Conservation (phyloP, 345 rosid species). For the Trapa incisa region DNA sequence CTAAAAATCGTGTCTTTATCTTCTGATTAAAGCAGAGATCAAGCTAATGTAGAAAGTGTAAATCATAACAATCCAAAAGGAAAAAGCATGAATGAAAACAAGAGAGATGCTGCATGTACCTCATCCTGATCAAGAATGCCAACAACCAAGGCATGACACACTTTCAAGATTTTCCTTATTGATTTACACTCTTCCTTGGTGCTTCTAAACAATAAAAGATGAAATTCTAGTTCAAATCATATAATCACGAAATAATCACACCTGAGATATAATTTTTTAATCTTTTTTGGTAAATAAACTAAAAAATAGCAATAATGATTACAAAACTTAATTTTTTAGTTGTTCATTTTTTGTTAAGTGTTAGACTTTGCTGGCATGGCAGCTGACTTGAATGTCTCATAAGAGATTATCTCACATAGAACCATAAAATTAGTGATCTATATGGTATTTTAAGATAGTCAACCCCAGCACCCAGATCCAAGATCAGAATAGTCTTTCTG, state of each 20-base stretch:
- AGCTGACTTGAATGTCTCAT: too few species aligned
- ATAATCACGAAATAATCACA: background rate
- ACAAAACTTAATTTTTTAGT: too few species aligned
- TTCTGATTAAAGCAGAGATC: background rate
- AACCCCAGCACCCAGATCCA: background rate
- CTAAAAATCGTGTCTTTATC: background rate
- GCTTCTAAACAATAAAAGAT: constrained; percentile 7
- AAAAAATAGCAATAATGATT: too few species aligned
- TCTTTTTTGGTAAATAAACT: too few species aligned
- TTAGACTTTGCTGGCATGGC: too few species aligned
- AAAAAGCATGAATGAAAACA: background rate
- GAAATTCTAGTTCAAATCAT: background rate
- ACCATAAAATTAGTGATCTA: background rate
- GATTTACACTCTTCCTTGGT: constrained; percentile 18
- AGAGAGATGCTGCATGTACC: constrained; percentile 23
- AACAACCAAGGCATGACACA: constrained; percentile 57
- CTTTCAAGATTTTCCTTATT: constrained; percentile 51
- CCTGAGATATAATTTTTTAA: too few species aligned
- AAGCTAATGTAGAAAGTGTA: constrained; percentile 4
- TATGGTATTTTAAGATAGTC: background rate
- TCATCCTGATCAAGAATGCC: constrained; percentile 55
- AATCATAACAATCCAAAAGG: background rate
- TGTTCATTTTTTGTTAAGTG: too few species aligned
- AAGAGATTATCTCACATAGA: too few species aligned
- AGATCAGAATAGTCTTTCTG: constrained; percentile 6